Conservation (phyloP, 208 protist genomes). For the Leishmania aethiopica region DNA sequence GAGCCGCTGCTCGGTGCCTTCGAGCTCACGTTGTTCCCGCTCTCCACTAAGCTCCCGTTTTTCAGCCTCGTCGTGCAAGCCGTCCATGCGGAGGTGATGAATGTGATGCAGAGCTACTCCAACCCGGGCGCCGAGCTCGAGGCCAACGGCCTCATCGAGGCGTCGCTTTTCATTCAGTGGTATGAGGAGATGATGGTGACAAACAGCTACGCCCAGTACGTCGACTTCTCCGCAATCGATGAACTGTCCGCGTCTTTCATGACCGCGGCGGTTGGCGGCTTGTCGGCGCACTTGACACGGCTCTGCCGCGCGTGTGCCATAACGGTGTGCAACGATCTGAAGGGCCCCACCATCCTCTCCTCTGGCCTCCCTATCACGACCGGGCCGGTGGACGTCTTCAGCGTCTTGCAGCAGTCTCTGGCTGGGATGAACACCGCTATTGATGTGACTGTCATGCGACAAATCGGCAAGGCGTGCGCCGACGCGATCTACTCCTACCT, state of each 20-base stretch:
- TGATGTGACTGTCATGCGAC: conserved; percentile 71
- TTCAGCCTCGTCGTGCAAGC: conserved; percentile 74
- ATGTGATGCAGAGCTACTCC: conserved; percentile 65
- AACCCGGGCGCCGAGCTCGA: conserved; percentile 56
- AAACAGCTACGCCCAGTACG: conserved; percentile 65
- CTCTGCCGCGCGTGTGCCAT: conserved; percentile 82
- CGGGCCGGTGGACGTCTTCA: conserved; percentile 87
- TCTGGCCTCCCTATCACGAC: conserved; percentile 74
- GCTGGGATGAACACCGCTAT: conserved; percentile 70
- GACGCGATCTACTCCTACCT: conserved; percentile 81
- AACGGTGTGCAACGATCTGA: conserved; percentile 55
- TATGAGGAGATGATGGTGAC: conserved; percentile 82
- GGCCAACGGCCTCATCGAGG: conserved; percentile 78
- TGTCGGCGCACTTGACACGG: conserved; percentile 74
- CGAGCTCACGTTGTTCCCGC: conserved; percentile 79
- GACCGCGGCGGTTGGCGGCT: conserved; percentile 68
- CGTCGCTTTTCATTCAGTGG: conserved; percentile 85
- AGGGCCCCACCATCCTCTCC: conserved; percentile 54
- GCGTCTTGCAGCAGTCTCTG: conserved; percentile 85
- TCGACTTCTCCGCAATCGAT: conserved; percentile 65
- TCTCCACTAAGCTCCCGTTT: conserved; percentile 79
- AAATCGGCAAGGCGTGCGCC: conserved; percentile 78
- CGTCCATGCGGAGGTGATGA: conserved; percentile 78
- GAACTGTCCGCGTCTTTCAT: conserved; percentile 72
- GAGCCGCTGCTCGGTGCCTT: conserved; percentile 79